phyloP scores from a whole-genome alignment of 176 grass and related monocot species.

The Stipa capillata region DNA sequence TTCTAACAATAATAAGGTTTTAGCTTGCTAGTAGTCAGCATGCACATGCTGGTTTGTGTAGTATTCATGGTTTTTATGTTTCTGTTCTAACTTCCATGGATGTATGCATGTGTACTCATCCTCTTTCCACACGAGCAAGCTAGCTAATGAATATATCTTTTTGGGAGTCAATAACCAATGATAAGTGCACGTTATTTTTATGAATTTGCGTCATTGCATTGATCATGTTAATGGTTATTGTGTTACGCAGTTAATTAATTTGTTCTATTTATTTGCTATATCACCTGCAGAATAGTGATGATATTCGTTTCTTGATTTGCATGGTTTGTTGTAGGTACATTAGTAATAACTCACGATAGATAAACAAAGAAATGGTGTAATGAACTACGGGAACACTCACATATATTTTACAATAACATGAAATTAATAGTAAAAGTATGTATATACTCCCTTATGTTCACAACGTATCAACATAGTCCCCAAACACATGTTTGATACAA shows the following conservation, averaged over 20 bases:
- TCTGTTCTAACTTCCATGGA: background rate
- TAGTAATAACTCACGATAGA: no score
- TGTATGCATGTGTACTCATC: background rate
- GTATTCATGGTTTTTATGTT: background rate
- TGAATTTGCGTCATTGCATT: background rate
- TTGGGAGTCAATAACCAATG: background rate
- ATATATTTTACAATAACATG: background rate
- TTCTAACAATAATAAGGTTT: background rate
- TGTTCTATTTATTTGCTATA: background rate
- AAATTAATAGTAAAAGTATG: background rate
- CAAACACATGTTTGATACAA: no score
- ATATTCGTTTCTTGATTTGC: background rate
- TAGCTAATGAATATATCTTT: no score
- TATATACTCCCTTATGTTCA: no score
- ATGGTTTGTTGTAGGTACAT: background rate
- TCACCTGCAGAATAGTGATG: background rate
- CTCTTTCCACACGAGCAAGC: background rate
- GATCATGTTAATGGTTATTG: background rate
- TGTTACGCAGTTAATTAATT: no score
- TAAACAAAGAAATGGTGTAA: background rate
- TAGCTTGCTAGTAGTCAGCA: background rate
- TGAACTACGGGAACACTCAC: background rate
- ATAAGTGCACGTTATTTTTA: background rate
- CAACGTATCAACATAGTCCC: no score
- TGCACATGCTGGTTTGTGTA: background rate